Evolutionary conservation across 257 asterid genomes (phyloP), one percentile per base, ranked within the genome.

Genomic region (Ligustrum vulgare): DNA sequence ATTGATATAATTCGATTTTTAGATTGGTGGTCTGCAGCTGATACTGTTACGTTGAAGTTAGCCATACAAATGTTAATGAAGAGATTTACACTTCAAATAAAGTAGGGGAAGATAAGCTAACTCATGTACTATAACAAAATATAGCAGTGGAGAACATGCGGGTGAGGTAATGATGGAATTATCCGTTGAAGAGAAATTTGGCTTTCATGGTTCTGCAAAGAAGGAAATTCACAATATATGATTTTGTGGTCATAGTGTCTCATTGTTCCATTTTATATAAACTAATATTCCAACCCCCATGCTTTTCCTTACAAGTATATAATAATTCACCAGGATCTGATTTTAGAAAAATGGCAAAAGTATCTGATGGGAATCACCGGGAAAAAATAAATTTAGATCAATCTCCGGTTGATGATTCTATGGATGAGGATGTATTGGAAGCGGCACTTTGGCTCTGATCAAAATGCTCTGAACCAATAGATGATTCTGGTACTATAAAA

Each of bases 361-460:
- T 78, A 68, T 58, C 37, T 71, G 80, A 76, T 75, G 82, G 79
- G 49, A 82, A 71, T 47, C 78, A 76, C 34, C 79, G 74, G 70
- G 87, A 80, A 77, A 83, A 77, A 77, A 78, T 80, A 63, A 80
- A 83, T 60, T 67, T 80, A 32, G 82, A 80, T 58, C 87, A 80
- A 51, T 78, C 82, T 65, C 75, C 82, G 13, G 82, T 79, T 74
- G 87, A 74, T 80, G 87, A 80, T 75, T 79, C 84, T 39, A 80
- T 77, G 79, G 84, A 83, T 43, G 87, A 83, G 75, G 87, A 83
- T 71, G 62, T 72, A 11, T 67, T 47, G 47, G 84, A 83, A 65
- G 33, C 78, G 71, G 60, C 80, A 73, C n/a, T 25, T 31, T 23
- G 78, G 65, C 15, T 77, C 78, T 67, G 77, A 74, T 20, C 77